Conservation (phyloP, 352 stramenopile species). For the Globisporangium radiosum region DNA sequence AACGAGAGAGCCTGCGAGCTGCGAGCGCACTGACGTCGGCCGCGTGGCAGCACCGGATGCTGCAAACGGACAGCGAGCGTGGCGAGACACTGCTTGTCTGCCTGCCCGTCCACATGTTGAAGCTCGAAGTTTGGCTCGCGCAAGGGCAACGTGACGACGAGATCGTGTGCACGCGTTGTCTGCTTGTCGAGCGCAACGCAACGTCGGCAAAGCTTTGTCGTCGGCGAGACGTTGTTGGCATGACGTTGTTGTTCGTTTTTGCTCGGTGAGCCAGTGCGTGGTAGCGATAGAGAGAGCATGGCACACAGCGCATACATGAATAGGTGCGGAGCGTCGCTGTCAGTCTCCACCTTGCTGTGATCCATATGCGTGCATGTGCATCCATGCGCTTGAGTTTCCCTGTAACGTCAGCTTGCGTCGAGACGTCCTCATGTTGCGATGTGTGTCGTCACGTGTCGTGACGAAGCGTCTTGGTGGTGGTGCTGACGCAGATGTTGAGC, state of each 20-base stretch:
- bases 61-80: neutral
- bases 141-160: neutral
- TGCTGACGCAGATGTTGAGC: too few relatives aligned
- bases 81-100: neutral
- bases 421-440: neutral
- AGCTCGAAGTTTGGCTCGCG: neutral
- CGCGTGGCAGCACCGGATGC: neutral
- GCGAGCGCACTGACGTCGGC: neutral
- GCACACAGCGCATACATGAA: neutral
- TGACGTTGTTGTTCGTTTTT: neutral
- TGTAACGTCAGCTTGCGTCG: neutral
- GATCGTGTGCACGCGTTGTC: neutral
- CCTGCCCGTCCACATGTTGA: neutral
- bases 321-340: neutral
- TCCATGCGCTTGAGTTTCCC: neutral
- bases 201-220: neutral
- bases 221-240: neutral
- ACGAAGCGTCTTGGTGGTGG: too few relatives aligned
- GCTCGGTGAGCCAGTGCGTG: neutral
- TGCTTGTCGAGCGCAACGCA: neutral
- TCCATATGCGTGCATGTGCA: neutral
- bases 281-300: neutral
- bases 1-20: neutral
- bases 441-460: too few relatives aligned
- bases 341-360: neutral